phyloP scores from a whole-genome alignment of 1,139 yeast genomes.

The Sugiyamaella pinicola region DNA sequence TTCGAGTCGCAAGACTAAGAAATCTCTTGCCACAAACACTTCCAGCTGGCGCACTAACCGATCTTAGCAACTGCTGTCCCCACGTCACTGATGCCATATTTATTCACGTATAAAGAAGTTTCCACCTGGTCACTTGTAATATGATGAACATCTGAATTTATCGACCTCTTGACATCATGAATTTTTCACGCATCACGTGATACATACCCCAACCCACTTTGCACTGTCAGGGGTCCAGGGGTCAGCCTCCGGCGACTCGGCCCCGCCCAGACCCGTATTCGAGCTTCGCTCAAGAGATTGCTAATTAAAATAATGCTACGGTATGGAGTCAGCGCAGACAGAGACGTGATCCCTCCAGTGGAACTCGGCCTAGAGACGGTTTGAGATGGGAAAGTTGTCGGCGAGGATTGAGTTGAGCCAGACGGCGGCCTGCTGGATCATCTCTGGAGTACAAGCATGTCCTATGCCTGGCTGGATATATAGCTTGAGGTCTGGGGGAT shows the following conservation, averaged over 20 bases:
- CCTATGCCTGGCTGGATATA: constrained; percentile 27
- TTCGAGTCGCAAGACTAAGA: constrained; percentile 23
- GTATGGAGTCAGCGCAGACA: too few relatives aligned
- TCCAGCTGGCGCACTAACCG: background rate
- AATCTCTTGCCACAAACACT: constrained; percentile 1
- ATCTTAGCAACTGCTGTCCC: constrained; percentile 3
- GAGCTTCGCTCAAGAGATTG: too few relatives aligned
- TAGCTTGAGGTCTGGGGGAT: constrained; percentile 14
- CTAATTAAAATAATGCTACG: too few relatives aligned
- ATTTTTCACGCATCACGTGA: constrained; percentile 21
- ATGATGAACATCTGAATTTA: background rate
- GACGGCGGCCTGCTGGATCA: constrained; percentile 20
- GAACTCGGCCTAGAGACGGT: background rate
- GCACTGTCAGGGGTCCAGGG: too few relatives aligned
- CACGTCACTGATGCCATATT: constrained; percentile 4
- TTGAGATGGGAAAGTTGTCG: background rate
- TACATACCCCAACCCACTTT: background rate
- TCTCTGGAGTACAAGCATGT: constrained; percentile 27
- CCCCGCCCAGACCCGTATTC: too few relatives aligned
- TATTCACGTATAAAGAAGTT: background rate
- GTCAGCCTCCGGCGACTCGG: too few relatives aligned
- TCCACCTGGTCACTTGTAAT: too few relatives aligned
- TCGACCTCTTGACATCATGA: background rate
- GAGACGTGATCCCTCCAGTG: too few relatives aligned
- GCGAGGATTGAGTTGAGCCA: constrained; percentile 24